Base-by-base conservation (phyloP, 2,329 filamentous ascomycete species). In the Chrysoporthe puriensis region DNA sequence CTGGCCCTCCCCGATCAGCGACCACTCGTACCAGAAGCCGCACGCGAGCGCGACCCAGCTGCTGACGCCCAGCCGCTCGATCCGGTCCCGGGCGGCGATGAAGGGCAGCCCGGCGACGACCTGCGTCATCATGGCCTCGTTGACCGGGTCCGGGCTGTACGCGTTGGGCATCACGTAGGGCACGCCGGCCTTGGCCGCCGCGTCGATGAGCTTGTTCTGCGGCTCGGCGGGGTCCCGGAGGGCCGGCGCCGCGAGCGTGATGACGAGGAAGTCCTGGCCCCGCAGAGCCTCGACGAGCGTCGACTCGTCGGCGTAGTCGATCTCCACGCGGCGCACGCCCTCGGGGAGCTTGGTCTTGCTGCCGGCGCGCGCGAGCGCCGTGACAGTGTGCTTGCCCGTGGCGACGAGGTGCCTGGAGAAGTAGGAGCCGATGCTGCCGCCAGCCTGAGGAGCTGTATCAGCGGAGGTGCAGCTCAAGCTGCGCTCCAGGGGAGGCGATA, bases 181-280 rank as follows among this genome's bases (percentile, higher is more conserved):
- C 2, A 90, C 80, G 1, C 83, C 82, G 0, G 87, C 86, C 44
- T 82, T 81, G 4, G 82, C 83, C 0, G 87, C 87, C 0, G 87
- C 87, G 7, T 79, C 75, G 68, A 88, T 76, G 21, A 90, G 77
- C 69, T 84, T 84, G 64, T 72, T 73, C 56, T 87, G 81, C 1
- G 80, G 80, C 11, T 83, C 82, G 0, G 69, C 74, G 0, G 84
- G 79, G 44, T 58, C 43, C 26, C 13, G 13, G 21, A 1, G 1
- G 0, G 84, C 85, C 0, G 60, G 70, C 0, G 77, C 73, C 13
- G 79, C 70, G 68, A 90, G 73, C 11, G 86, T 86, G 64, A 89
- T 88, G 71, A 88, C 78, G 3, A 90, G 77, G 48, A 82, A 83
- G n/a, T 90, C 81, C 69, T 89, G 85, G 67, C 79, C 85, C 42